These are phyloP conservation scores for Rhamnella rubrinervis DNA, from an alignment of 331 rosid genomes.

Conservation along the genomic window DNA sequence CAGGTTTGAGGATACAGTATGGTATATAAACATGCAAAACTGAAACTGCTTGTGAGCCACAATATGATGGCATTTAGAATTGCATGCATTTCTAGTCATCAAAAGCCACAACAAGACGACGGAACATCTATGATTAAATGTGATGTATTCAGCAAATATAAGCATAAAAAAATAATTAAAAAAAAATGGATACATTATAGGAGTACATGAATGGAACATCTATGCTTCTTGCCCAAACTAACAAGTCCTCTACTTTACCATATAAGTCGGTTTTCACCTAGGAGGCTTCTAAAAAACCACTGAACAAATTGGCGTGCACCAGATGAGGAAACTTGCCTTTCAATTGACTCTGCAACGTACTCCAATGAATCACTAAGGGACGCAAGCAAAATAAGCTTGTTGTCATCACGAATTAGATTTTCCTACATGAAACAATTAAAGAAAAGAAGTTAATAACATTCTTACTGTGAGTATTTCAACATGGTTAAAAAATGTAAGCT, in stretches of 20 bases:
- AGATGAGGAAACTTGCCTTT: slow-evolving; percentile 62
- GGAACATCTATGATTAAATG: no score
- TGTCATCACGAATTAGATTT: slow-evolving; percentile 91
- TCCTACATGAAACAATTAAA: slow-evolving; percentile 54
- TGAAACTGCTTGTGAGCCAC: not conserved
- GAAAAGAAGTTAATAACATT: slow-evolving; percentile 9
- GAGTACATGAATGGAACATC: not conserved
- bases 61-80: not conserved
- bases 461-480: not conserved
- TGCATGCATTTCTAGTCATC: not conserved
- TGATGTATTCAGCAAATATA: no score
- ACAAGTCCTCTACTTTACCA: slow-evolving; percentile 7
- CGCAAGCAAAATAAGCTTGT: slow-evolving; percentile 89
- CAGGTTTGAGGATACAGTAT: not conserved
- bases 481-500: not conserved
- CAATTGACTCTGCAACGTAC: slow-evolving; percentile 92
- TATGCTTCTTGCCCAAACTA: slow-evolving; percentile 4
- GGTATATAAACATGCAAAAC: not conserved
- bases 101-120: not conserved
- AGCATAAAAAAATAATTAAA: no score
- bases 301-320: not conserved
- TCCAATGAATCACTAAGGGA: slow-evolving; percentile 98
- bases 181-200: no score
- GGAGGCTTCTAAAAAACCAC: not conserved
- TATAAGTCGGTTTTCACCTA: slow-evolving; percentile 13